These are phyloP conservation scores for Xerocomellus intermedius DNA, from an alignment of 768 basidiomycete genomes.

Conservation along the genomic window DNA sequence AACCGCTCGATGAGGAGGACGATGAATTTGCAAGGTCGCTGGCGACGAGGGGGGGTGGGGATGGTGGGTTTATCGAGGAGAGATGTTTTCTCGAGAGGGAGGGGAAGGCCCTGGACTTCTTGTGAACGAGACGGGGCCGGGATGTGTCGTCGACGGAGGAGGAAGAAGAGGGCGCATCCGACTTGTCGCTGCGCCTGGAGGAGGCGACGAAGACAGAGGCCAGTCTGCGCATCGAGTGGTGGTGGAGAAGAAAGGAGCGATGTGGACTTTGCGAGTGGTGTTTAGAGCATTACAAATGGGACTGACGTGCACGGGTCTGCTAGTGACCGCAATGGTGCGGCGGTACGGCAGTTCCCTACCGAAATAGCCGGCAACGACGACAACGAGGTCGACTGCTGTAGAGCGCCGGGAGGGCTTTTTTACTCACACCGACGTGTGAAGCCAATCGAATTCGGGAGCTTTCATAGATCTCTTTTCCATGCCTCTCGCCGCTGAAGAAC, in stretches of 20 bases:
- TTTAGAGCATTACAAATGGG: conserved; percentile 38
- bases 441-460: neutral
- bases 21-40: conserved; percentile 47
- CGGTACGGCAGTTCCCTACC: conserved; percentile 18
- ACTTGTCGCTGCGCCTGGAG: conserved; percentile 35
- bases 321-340: neutral
- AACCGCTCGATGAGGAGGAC: conserved; percentile 62
- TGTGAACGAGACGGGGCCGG: conserved; percentile 17
- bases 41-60: conserved; percentile 22
- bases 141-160: conserved; percentile 17
- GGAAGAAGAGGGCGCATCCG: conserved; percentile 16
- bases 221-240: conserved; percentile 59
- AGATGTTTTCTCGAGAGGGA: conserved; percentile 31
- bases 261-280: conserved; percentile 10
- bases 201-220: conserved; percentile 54
- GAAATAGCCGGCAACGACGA: conserved; percentile 16
- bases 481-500: neutral
- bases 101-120: conserved; percentile 21
- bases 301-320: conserved; percentile 10
- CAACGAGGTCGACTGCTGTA: conserved; percentile 1
- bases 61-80: conserved; percentile 13
- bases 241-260: conserved; percentile 23
- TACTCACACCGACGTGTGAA: conserved; percentile 14
- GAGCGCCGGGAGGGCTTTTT: neutral
- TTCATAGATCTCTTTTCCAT: conserved; percentile 1